Percentiles rank a stretch among this genome's conserved stretches.
Evolutionary conservation across 495 filamentous ascomycete genomes (phyloP).

Genomic region (Talaromyces nanjingensis): DNA sequence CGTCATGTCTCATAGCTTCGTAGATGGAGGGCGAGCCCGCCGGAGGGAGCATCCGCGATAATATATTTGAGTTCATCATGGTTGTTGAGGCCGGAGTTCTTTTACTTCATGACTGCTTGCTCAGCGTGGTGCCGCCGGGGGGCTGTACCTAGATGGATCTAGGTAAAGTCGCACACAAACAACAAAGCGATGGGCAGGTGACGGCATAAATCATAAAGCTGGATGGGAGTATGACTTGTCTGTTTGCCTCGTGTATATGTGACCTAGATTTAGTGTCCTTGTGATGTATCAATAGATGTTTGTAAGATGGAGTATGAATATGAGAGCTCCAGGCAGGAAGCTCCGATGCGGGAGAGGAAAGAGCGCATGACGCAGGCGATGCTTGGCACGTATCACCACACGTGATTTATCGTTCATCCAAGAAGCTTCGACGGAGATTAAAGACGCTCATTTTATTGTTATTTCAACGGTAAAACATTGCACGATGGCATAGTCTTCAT

Average conservation of each 20-base stretch:
- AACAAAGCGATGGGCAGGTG: background rate
- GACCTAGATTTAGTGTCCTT: background rate
- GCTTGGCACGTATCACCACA: background rate
- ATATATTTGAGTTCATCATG: conserved; percentile 72
- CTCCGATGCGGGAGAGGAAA: background rate
- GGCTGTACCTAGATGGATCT: background rate
- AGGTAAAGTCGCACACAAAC: background rate
- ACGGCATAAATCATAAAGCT: background rate
- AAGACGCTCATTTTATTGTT: background rate
- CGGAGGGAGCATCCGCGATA: conserved; percentile 66
- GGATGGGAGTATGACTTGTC: background rate
- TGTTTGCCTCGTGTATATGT: background rate
- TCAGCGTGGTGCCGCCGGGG: background rate
- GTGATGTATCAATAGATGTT: background rate
- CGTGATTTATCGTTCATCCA: background rate
- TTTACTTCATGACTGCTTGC: conserved; percentile 4
- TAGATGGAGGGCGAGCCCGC: conserved; percentile 62
- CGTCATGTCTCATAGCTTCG: conserved; percentile 58
- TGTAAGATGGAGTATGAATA: background rate
- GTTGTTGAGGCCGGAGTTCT: conserved; percentile 14
- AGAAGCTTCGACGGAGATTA: background rate
- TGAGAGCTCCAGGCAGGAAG: background rate
- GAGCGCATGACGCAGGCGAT: conserved; percentile 3
- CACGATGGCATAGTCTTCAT: background rate
- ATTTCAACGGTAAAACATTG: background rate